A percentile compares a stretch with the other conserved stretches of the same genome.
Conservation (phyloP, 2,329 filamentous ascomycete species). For the Cryphonectria japonica region DNA sequence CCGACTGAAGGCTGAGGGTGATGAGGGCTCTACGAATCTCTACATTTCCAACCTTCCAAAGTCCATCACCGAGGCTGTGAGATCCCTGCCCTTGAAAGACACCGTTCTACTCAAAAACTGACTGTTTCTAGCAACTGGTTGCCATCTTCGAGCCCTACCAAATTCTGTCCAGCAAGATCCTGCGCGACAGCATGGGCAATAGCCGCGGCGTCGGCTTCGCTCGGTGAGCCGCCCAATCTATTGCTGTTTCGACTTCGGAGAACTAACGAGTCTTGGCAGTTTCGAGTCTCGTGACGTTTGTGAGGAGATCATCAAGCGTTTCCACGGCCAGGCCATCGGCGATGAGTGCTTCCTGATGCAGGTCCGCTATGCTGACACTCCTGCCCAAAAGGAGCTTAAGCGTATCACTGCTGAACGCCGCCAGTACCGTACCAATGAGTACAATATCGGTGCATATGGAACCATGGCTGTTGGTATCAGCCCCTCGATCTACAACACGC, state of each 20-base stretch:
- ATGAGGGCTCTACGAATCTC: constrained; percentile 88
- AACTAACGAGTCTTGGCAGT: constrained; percentile 50
- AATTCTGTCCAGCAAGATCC: constrained; percentile 92
- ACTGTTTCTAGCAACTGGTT: constrained; percentile 64
- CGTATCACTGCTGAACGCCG: constrained; percentile 93
- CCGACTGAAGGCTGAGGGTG: constrained; percentile 93
- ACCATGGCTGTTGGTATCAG: constrained; percentile 63
- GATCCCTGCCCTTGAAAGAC: constrained; percentile 38
- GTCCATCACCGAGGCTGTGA: constrained; percentile 84
- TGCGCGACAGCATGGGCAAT: constrained; percentile 87
- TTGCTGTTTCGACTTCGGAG: constrained; percentile 33
- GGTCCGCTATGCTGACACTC: constrained; percentile 95
- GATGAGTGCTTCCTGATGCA: constrained; percentile 84
- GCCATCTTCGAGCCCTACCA: constrained; percentile 79
- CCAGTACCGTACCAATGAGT: constrained; percentile 95
- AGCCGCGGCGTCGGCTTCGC: constrained; percentile 98
- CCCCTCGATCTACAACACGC: constrained; percentile 49
- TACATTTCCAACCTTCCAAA: constrained; percentile 98
- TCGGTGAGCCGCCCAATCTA: constrained; percentile 62
- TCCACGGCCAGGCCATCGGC: constrained; percentile 77
- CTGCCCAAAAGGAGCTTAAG: constrained; percentile 95
- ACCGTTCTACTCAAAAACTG: constrained; percentile 30
- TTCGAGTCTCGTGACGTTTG: constrained; percentile 90
- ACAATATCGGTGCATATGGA: constrained; percentile 75
- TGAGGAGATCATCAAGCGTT: constrained; percentile 84